A percentile compares a stretch with the other conserved stretches of the same genome.
Evolutionary conservation across 257 asterid genomes (phyloP).

Genomic region (Rauvolfia tetraphylla): DNA sequence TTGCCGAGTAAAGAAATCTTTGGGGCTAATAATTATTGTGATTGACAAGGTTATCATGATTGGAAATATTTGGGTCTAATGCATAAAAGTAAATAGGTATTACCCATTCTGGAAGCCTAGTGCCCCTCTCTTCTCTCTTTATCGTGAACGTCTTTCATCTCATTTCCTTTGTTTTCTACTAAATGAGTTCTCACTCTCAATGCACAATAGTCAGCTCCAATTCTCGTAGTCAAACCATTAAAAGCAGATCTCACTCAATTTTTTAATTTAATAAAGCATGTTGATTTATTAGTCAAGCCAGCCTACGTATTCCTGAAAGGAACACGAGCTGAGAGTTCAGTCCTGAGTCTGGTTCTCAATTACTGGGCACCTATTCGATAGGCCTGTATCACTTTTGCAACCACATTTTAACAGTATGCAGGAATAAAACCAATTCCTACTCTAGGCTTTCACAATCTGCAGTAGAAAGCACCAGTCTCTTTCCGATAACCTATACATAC

Average conservation of each 20-base stretch:
- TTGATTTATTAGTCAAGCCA: neutral
- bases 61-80: no score
- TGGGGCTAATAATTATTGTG: neutral
- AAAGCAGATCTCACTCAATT: neutral
- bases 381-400: neutral
- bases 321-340: neutral
- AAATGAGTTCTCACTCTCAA: neutral
- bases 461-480: neutral
- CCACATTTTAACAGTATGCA: neutral
- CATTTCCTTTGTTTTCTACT: neutral
- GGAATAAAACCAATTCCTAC: conserved; percentile 2
- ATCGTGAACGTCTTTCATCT: neutral
- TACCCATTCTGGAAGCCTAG: neutral
- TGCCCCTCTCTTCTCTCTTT: neutral
- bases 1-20: neutral
- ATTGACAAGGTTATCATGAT: neutral
- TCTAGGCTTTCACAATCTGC: neutral
- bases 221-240: neutral
- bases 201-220: neutral
- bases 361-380: neutral
- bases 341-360: neutral
- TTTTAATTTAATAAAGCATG: neutral
- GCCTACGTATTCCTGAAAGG: neutral
- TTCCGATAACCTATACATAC: neutral
- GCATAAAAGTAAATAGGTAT: neutral